phyloP scores from a whole-genome alignment of 768 basidiomycete species.

The Rossbeevera mucosa region DNA sequence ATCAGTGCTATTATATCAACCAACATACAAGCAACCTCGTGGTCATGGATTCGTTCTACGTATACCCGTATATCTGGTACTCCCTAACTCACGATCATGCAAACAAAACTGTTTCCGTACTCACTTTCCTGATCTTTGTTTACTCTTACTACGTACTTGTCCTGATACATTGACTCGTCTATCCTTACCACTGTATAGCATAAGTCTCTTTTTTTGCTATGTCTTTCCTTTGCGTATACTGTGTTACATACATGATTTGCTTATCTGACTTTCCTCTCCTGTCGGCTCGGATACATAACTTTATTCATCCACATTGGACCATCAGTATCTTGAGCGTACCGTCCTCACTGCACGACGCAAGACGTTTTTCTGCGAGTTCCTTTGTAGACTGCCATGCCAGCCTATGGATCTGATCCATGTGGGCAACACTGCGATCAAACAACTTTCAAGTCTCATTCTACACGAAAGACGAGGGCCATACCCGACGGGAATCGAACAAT shows the following conservation, averaged over 20 bases:
- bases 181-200: conserved; percentile 67
- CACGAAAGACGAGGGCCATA: conserved; percentile 29
- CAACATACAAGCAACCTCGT: conserved; percentile 37
- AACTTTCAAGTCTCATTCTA: not conserved
- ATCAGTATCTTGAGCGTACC: conserved; percentile 77
- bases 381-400: conserved; percentile 69
- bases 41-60: conserved; percentile 37
- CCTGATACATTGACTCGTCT: conserved; percentile 29
- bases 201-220: conserved; percentile 23
- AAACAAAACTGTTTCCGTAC: conserved; percentile 63
- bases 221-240: conserved; percentile 20
- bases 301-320: conserved; percentile 51
- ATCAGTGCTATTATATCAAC: conserved; percentile 45
- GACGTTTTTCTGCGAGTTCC: conserved; percentile 35
- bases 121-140: conserved; percentile 21
- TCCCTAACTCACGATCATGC: conserved; percentile 28
- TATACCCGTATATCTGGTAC: conserved; percentile 64
- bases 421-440: conserved; percentile 52
- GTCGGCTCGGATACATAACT: conserved; percentile 30
- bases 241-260: conserved; percentile 21
- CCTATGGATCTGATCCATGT: conserved; percentile 74
- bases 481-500: conserved; percentile 46
- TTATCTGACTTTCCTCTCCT: conserved; percentile 5
- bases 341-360: conserved; percentile 92
- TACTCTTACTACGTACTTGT: conserved; percentile 35